Evolutionary conservation across 768 basidiomycete genomes (phyloP).

Genomic region (Pisolithus albus): DNA sequence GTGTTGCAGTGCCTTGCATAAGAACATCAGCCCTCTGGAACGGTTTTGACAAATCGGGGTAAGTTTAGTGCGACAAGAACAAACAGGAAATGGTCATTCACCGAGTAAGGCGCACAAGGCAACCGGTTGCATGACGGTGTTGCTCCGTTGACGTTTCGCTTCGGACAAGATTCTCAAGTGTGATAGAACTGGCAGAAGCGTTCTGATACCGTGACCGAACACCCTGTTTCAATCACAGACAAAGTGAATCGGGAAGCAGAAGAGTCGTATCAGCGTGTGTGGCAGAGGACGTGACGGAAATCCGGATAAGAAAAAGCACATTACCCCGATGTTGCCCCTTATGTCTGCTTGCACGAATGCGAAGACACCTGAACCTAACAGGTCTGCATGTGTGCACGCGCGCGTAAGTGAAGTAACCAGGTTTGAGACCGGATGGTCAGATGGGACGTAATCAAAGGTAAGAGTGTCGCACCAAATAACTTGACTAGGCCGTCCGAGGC

Average conservation of each 20-base stretch:
- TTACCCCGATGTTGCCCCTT: slow-evolving; percentile 55
- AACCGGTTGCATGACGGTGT: slow-evolving; percentile 47
- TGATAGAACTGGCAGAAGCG: slow-evolving; percentile 37
- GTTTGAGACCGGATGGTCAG: slow-evolving; percentile 8
- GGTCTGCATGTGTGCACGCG: slow-evolving; percentile 29
- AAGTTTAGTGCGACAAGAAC: not conserved
- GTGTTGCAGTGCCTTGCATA: slow-evolving; percentile 59
- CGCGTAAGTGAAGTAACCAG: slow-evolving; percentile 20
- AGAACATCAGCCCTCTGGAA: slow-evolving; percentile 58
- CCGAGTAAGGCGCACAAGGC: slow-evolving; percentile 63
- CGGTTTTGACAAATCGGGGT: slow-evolving; percentile 5
- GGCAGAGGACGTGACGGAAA: slow-evolving; percentile 8
- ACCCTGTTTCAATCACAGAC: slow-evolving; percentile 37
- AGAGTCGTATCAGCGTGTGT: slow-evolving; percentile 8
- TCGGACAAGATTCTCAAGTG: slow-evolving; percentile 55
- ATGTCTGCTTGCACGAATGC: slow-evolving; percentile 70
- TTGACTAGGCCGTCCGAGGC: slow-evolving; percentile 81
- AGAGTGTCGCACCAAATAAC: slow-evolving; percentile 52
- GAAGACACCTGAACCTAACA: slow-evolving; percentile 63
- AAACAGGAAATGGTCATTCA: slow-evolving; percentile 26
- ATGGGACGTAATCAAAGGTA: slow-evolving; percentile 6
- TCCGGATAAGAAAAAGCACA: slow-evolving; percentile 20
- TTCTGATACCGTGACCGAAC: slow-evolving; percentile 51
- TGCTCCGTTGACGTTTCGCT: slow-evolving; percentile 37
- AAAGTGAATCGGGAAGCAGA: slow-evolving; percentile 1